phyloP scores from a whole-genome alignment of 345 rosid species.

The Populus ilicifolia region DNA sequence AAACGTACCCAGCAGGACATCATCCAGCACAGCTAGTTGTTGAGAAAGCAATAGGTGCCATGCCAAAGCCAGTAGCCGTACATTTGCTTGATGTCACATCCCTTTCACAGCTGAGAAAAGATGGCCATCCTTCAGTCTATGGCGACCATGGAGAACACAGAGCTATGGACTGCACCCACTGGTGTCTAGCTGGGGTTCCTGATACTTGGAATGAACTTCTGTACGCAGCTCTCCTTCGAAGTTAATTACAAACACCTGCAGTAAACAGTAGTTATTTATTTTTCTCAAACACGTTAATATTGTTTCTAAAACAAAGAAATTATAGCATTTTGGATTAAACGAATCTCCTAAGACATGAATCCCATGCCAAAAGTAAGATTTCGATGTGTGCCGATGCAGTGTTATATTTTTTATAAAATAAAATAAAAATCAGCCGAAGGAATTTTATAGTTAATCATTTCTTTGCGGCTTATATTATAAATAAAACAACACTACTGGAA shows the following conservation, averaged over 20 bases:
- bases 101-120: slow-evolving; percentile 44
- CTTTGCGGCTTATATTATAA: too few relatives aligned
- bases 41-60: slow-evolving; percentile 27
- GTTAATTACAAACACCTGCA: neutral
- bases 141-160: slow-evolving; percentile 45
- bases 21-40: slow-evolving; percentile 42
- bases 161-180: slow-evolving; percentile 46
- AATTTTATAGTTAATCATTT: too few relatives aligned
- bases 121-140: slow-evolving; percentile 55
- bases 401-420: too few relatives aligned
- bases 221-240: slow-evolving; percentile 18
- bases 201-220: slow-evolving; percentile 55
- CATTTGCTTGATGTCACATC: slow-evolving; percentile 37
- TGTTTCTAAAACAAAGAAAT: neutral
- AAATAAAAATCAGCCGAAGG: too few relatives aligned
- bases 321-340: neutral
- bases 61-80: slow-evolving; percentile 31
- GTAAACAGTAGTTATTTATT: neutral
- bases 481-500: too few relatives aligned
- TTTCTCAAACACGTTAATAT: neutral
- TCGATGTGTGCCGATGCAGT: too few relatives aligned
- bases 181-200: slow-evolving; percentile 66
- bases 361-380: too few relatives aligned
- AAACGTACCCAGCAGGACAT: slow-evolving; percentile 38
- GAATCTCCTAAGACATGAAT: neutral